Conservation (phyloP, 306 rosid species). For the Acacia acuminata region DNA sequence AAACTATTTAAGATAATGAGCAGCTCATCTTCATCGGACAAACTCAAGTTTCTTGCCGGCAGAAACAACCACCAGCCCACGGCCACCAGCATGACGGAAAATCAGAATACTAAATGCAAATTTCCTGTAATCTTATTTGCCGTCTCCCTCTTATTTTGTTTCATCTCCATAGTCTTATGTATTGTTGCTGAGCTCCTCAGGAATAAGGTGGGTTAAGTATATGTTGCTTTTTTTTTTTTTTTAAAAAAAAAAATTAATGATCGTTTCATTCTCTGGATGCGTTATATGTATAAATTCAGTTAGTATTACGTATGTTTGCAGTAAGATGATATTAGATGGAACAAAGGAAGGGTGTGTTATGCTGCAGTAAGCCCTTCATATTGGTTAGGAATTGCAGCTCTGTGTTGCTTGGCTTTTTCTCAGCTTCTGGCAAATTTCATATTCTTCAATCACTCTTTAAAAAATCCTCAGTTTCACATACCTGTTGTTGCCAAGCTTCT, state of each 20-base stretch:
- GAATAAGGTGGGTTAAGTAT: slow-evolving; percentile 48
- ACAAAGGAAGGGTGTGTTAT: slow-evolving; percentile 52
- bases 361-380: slow-evolving; percentile 62
- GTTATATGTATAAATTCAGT: not conserved
- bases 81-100: slow-evolving; percentile 49
- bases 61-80: slow-evolving; percentile 16
- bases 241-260: too few species aligned
- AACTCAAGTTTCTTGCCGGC: slow-evolving; percentile 16
- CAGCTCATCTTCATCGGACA: slow-evolving; percentile 24
- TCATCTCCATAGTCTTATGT: slow-evolving; percentile 57
- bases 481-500: slow-evolving; percentile 44
- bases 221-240: not conserved
- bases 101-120: slow-evolving; percentile 28
- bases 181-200: slow-evolving; percentile 61
- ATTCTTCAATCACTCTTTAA: slow-evolving; percentile 33
- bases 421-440: slow-evolving; percentile 56
- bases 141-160: slow-evolving; percentile 52
- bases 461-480: slow-evolving; percentile 14
- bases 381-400: slow-evolving; percentile 66
- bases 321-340: slow-evolving; percentile 56
- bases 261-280: too few species aligned
- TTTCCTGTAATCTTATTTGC: slow-evolving; percentile 30
- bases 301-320: slow-evolving; percentile 19
- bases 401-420: slow-evolving; percentile 54
- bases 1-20: not conserved